These are phyloP conservation scores for Jimgerdemannia flammicorona DNA, from an alignment of 192 early-diverging fungal species.

Conservation along the genomic window DNA sequence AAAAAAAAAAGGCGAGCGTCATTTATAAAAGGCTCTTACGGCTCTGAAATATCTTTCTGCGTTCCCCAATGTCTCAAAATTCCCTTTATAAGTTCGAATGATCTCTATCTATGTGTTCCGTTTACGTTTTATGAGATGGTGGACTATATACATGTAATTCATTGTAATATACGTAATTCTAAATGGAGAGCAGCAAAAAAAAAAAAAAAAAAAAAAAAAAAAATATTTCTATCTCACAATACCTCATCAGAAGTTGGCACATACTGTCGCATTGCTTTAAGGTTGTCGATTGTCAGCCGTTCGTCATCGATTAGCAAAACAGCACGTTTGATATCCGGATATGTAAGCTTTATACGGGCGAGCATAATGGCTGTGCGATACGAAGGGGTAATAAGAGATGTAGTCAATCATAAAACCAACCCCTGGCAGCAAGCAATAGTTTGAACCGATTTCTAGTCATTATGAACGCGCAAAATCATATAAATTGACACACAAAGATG, in stretches of 20 bases:
- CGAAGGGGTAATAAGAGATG: neutral
- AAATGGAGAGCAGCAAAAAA: neutral
- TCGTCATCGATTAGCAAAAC: slow-evolving; percentile 52
- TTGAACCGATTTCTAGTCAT: too few species aligned
- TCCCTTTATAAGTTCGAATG: slow-evolving; percentile 43
- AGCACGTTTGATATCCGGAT: slow-evolving; percentile 49
- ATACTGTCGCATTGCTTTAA: slow-evolving; percentile 50
- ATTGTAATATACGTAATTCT: too few species aligned
- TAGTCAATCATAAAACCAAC: neutral
- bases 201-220: neutral
- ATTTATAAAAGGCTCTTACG: slow-evolving; percentile 13
- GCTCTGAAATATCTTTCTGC: slow-evolving; percentile 52
- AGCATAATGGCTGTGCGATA: slow-evolving; percentile 45
- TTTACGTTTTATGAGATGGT: neutral
- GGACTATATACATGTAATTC: neutral
- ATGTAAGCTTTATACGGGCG: slow-evolving; percentile 42
- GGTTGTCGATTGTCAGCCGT: slow-evolving; percentile 45
- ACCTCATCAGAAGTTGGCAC: slow-evolving; percentile 51
- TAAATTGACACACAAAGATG: too few species aligned
- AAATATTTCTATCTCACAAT: neutral
- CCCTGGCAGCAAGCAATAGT: neutral
- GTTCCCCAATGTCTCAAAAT: slow-evolving; percentile 43
- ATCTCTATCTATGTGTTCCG: slow-evolving; percentile 33
- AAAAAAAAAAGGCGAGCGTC: neutral
- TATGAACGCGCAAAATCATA: too few species aligned